Evolutionary conservation across 106 monocot species (phyloP), one percentile per base, ranked within the genome.

Genomic region (Platanthera zijinensis): DNA sequence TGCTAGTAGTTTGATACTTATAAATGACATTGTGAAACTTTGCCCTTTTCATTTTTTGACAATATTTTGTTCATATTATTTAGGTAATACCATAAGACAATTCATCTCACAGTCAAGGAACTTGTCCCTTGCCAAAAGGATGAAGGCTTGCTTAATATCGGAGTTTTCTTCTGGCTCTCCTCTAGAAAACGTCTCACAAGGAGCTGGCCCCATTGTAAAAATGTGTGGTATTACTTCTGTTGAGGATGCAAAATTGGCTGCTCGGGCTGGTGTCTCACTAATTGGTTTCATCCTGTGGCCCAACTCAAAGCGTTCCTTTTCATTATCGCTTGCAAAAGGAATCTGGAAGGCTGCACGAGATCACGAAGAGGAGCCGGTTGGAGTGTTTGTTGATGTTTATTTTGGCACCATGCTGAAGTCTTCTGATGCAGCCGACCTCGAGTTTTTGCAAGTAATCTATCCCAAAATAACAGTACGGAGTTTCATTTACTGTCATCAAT

Each of bases 201-300:
- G n/a, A 17, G 52, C 77, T 77, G 73, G 64, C 5, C 90, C 90
- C 47, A 57, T 83, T n/a, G 89, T 95, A 39, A 95, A 95, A 69
- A 96, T 93, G 93, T 93, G 96, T 67, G 96, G 96, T 13, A 89
- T 93, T 46, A 86, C 96, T 54, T 96, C 96, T 67, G 84, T 89
- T 13, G 81, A 70, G 74, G 96, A 96, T 83, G 96, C 93, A 57
- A 88, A 89, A 75, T 51, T 85, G 14, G 93, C 93, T 57, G 89
- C 84, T 48, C 52, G 68, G 47, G 89, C 93, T 25, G 93, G 96
- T 45, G 96, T 89, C 64, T 64, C 76, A 46, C 90, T 93, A 15
- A 93, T 96, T 69, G 96, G 96, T 54, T 93, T 93, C 90, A 93
- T 96, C 63, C 67, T 96, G n/a, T 93, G 93, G 90, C 93, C 96